These are phyloP conservation scores for Onygenales sp. DNA, from an alignment of 2,329 filamentous ascomycete genomes.

Conservation along the genomic window DNA sequence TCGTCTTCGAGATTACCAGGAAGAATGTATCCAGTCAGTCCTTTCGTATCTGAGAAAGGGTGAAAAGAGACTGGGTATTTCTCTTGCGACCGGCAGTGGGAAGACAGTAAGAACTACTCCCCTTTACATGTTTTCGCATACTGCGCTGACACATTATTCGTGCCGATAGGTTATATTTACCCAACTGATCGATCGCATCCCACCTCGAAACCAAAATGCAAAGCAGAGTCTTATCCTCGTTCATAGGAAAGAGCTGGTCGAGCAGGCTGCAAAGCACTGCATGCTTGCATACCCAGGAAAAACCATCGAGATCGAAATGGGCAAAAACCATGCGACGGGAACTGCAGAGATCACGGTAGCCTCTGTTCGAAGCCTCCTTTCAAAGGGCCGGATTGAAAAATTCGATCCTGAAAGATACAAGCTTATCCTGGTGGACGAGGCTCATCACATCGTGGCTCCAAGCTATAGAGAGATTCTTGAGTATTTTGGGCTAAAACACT, in stretches of 20 bases:
- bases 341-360: conserved; percentile 86
- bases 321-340: conserved; percentile 63
- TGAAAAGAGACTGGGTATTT: conserved; percentile 72
- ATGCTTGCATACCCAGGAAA: conserved; percentile 68
- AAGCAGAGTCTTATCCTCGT: conserved; percentile 82
- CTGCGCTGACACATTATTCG: conserved; percentile 4
- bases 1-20: conserved; percentile 71
- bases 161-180: conserved; percentile 78
- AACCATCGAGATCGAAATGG: conserved; percentile 87
- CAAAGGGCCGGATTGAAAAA: conserved; percentile 65
- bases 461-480: conserved; percentile 65
- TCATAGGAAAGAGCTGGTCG: conserved; percentile 84
- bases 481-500: conserved; percentile 64
- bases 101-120: conserved; percentile 59
- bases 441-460: conserved; percentile 85
- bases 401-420: conserved; percentile 77
- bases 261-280: conserved; percentile 87
- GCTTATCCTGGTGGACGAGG: conserved; percentile 87
- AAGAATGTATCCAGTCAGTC: conserved; percentile 82
- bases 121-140: neutral
- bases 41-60: conserved; percentile 59
- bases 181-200: conserved; percentile 74
- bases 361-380: conserved; percentile 76
- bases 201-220: conserved; percentile 45
- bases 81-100: conserved; percentile 76